These are phyloP conservation scores for Bryoerythrophyllum caledonicum DNA, from an alignment of 225 moss, liverwort and hornwort genomes.

Conservation along the genomic window DNA sequence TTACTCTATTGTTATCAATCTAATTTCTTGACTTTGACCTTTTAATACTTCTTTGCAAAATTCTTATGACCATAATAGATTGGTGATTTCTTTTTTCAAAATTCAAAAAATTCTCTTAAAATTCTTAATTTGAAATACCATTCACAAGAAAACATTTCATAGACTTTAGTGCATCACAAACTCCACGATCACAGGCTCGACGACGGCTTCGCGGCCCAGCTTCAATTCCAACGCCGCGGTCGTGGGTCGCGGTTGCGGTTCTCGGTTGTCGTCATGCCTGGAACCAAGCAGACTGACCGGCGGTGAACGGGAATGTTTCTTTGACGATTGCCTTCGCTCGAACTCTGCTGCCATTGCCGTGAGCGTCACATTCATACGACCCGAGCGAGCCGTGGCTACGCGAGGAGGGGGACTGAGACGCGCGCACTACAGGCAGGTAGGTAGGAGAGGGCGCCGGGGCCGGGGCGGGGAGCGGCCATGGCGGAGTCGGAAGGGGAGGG, in stretches of 20 bases:
- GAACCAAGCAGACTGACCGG: background rate
- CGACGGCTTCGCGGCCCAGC: background rate
- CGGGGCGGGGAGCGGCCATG: constrained; percentile 31
- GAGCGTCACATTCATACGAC: background rate
- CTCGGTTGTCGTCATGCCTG: background rate
- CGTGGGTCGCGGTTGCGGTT: constrained; percentile 4
- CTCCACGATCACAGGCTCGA: background rate
- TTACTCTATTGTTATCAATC: no score
- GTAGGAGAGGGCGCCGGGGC: background rate
- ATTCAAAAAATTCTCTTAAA: no score
- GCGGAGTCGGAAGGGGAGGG: constrained; percentile 38
- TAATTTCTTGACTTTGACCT: no score
- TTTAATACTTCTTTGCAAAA: no score
- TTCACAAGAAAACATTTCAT: no score
- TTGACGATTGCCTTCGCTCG: background rate
- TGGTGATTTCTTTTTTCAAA: no score
- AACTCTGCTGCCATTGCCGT: background rate
- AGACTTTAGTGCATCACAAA: no score
- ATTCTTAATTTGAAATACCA: no score
- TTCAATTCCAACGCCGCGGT: background rate
- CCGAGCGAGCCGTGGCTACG: constrained; percentile 2
- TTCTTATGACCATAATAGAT: no score
- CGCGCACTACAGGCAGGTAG: background rate
- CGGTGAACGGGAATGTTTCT: background rate
- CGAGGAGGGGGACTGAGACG: background rate